Conservation (phyloP, 2,329 filamentous ascomycete genomes). For the Pseudopithomyces maydicus region DNA sequence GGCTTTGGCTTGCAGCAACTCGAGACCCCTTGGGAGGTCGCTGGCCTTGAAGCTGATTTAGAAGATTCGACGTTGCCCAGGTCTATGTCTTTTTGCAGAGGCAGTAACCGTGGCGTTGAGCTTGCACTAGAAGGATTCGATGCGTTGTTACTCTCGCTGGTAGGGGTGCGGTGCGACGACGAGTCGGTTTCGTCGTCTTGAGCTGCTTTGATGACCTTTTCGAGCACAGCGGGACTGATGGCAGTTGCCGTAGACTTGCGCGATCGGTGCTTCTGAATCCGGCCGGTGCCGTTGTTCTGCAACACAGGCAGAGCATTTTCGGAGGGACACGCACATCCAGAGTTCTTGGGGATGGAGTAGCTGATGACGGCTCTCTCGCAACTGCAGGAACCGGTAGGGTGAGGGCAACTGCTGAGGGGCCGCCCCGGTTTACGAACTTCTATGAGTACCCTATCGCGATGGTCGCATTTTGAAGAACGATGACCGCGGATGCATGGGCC, state of each 20-base stretch:
- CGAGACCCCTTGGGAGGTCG: conserved; percentile 19
- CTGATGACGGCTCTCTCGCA: conserved; percentile 65
- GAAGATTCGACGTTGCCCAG: conserved; percentile 2
- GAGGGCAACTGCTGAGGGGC: conserved; percentile 71
- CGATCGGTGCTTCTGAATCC: conserved; percentile 39
- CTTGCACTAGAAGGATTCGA: conserved; percentile 44
- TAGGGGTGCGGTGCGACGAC: conserved; percentile 38
- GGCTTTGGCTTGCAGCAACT: conserved; percentile 41
- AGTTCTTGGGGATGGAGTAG: conserved; percentile 50
- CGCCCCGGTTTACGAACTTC: conserved; percentile 74
- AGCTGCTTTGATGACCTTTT: conserved; percentile 41
- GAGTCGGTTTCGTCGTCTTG: conserved; percentile 39
- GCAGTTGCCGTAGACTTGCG: conserved; percentile 30
- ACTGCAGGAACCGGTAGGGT: conserved; percentile 66
- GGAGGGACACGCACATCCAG: conserved; percentile 45
- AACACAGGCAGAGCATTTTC: conserved; percentile 31
- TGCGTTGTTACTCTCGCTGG: conserved; percentile 38
- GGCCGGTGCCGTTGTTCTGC: conserved; percentile 27
- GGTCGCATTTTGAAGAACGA: conserved; percentile 75
- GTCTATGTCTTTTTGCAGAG: conserved; percentile 28
- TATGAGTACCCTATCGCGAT: conserved; percentile 70
- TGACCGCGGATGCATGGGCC: conserved; percentile 77
- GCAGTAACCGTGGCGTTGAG: conserved; percentile 42
- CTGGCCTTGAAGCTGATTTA: conserved; percentile 2
- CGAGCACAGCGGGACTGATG: conserved; percentile 33